These are phyloP conservation scores for Citrus maxima DNA, from an alignment of 345 rosid genomes.

Conservation along the genomic window DNA sequence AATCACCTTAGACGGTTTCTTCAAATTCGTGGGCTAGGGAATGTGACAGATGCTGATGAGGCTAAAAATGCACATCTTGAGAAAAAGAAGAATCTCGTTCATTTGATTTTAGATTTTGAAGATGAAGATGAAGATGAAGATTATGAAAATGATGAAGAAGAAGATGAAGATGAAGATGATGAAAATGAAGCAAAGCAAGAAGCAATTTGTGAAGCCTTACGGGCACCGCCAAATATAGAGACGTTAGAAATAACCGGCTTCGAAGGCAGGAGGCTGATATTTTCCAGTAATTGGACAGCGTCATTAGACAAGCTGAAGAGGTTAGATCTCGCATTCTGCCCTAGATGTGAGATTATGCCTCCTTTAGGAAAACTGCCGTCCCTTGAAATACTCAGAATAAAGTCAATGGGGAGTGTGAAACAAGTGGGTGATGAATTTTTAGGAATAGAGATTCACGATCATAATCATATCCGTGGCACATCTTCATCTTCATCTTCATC, in stretches of 20 bases:
- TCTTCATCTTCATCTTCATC: no score
- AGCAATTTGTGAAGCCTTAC: neutral
- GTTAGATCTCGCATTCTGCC: accelerated
- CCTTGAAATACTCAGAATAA: neutral
- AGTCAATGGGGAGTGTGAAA: neutral
- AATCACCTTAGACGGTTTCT: no score
- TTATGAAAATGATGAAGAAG: accelerated
- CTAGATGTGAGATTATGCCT: constrained; percentile 7
- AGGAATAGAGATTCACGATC: neutral
- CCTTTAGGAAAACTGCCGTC: constrained; percentile 16
- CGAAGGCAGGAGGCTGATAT: neutral
- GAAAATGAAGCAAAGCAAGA: neutral
- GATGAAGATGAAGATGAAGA: no score
- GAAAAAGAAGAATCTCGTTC: no score
- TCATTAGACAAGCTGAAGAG: neutral
- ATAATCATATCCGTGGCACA: no score
- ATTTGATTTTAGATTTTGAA: no score
- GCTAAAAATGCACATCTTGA: no score
- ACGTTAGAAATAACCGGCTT: accelerated
- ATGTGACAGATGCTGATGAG: no score
- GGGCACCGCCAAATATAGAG: neutral
- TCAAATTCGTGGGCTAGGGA: no score
- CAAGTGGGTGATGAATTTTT: neutral
- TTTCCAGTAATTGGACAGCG: neutral
- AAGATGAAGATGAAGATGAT: no score